These are phyloP conservation scores for Debaryomyces robertsiae DNA, from an alignment of 1,139 yeast genomes.

Conservation along the genomic window DNA sequence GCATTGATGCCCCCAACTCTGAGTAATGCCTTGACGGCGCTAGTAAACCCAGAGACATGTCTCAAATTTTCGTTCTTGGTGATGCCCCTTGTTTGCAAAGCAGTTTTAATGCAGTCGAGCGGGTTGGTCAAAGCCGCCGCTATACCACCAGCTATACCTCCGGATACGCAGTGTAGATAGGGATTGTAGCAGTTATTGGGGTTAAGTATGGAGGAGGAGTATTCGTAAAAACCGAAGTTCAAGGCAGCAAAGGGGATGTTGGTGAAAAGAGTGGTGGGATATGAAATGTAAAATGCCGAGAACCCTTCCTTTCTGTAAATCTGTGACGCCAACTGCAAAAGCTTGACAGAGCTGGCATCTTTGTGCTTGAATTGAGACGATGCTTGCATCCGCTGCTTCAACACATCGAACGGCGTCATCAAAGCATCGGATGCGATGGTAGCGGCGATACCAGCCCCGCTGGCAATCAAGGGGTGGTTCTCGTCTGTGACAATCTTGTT, in stretches of 20 bases:
- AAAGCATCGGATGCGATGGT: slow-evolving; percentile 92
- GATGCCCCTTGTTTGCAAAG: slow-evolving; percentile 76
- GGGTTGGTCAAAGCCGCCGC: slow-evolving; percentile 98
- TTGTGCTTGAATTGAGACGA: slow-evolving; percentile 10
- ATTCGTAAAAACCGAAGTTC: slow-evolving; percentile 92
- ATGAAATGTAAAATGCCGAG: slow-evolving; percentile 83
- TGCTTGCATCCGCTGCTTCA: slow-evolving; percentile 72
- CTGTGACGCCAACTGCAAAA: slow-evolving; percentile 40
- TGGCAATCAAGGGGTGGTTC: slow-evolving; percentile 80
- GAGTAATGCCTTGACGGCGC: slow-evolving; percentile 73
- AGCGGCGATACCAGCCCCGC: slow-evolving; percentile 91
- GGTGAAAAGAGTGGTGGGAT: slow-evolving; percentile 92
- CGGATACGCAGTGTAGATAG: slow-evolving; percentile 86
- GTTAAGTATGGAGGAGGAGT: slow-evolving; percentile 72
- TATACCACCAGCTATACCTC: slow-evolving; percentile 94
- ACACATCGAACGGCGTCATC: slow-evolving; percentile 97
- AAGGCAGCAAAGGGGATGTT: slow-evolving; percentile 95
- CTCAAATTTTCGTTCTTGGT: slow-evolving; percentile 54
- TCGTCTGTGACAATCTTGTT: slow-evolving; percentile 56
- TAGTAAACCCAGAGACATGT: slow-evolving; percentile 65
- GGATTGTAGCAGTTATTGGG: slow-evolving; percentile 86
- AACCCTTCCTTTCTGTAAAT: slow-evolving; percentile 79
- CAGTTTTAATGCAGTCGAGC: slow-evolving; percentile 90
- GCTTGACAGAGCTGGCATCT: slow-evolving; percentile 24
- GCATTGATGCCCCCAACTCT: slow-evolving; percentile 68